Conservation (phyloP, 768 basidiomycete genomes). For the Calocybe cyanea region DNA sequence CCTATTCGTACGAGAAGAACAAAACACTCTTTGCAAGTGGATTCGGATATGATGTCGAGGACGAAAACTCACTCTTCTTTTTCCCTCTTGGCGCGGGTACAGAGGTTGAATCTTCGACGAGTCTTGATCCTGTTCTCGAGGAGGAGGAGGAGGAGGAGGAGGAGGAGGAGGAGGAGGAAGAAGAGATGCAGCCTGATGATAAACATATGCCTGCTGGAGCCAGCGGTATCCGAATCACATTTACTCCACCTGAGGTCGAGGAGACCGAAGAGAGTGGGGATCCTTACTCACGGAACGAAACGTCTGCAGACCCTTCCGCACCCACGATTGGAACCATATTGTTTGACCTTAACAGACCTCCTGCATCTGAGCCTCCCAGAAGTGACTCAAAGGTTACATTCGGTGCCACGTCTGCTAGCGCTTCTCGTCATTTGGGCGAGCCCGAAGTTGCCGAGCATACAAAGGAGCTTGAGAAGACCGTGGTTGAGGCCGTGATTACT, state of each 20-base stretch:
- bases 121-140: slow-evolving; percentile 38
- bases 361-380: slow-evolving; percentile 10
- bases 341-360: slow-evolving; percentile 17
- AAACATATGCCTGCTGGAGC: slow-evolving; percentile 58
- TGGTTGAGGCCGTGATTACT: slow-evolving; percentile 6
- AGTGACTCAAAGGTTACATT: too few relatives aligned
- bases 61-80: slow-evolving; percentile 49
- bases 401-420: too few relatives aligned
- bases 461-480: not conserved
- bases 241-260: slow-evolving; percentile 57
- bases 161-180: slow-evolving; percentile 28
- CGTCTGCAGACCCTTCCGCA: slow-evolving; percentile 24
- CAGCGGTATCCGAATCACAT: slow-evolving; percentile 72
- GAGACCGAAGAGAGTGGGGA: slow-evolving; percentile 31
- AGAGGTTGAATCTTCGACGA: slow-evolving; percentile 24
- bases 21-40: slow-evolving; percentile 58
- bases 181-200: slow-evolving; percentile 19
- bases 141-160: slow-evolving; percentile 42
- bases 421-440: slow-evolving; percentile 1
- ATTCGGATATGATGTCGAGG: slow-evolving; percentile 42
- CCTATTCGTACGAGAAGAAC: slow-evolving; percentile 50
- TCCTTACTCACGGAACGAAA: slow-evolving; percentile 24
- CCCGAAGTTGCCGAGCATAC: not conserved
- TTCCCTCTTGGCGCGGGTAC: slow-evolving; percentile 38
- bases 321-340: slow-evolving; percentile 22